A percentile compares a stretch with the other conserved stretches of the same genome.
These are phyloP conservation scores for Pneumocystis wakefieldiae DNA, from an alignment of 1,139 yeast species.

Conservation along the genomic window DNA sequence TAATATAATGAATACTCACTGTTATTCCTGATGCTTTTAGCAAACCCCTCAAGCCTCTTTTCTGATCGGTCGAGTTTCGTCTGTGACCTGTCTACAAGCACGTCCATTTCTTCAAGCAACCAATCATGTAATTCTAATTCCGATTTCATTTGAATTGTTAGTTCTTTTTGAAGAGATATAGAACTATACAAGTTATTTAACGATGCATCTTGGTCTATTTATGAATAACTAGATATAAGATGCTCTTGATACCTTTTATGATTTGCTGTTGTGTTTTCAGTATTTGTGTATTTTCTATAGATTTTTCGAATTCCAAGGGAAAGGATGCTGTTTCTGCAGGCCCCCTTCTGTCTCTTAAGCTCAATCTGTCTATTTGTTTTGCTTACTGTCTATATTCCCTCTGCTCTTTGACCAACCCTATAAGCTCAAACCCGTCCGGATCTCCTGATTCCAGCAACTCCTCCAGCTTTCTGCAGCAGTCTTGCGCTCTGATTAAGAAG, in stretches of 20 bases:
- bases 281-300: background rate
- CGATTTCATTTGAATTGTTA: background rate
- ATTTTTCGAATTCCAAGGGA: background rate
- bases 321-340: background rate
- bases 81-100: background rate
- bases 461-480: background rate
- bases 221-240: background rate
- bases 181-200: background rate
- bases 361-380: background rate
- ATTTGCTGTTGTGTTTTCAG: background rate
- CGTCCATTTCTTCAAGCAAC: slow-evolving; percentile 1
- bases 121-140: background rate
- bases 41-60: background rate
- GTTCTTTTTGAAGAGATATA: background rate
- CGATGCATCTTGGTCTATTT: background rate
- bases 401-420: background rate
- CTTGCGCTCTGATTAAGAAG: background rate
- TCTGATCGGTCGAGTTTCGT: background rate
- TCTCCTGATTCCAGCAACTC: background rate
- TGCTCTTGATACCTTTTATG: background rate
- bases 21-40: background rate
- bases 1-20: background rate
- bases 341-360: background rate
- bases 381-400: background rate
- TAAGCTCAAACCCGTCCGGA: background rate